Base-by-base conservation (phyloP, 345 rosid genomes). In the Sonneratia alba region DNA sequence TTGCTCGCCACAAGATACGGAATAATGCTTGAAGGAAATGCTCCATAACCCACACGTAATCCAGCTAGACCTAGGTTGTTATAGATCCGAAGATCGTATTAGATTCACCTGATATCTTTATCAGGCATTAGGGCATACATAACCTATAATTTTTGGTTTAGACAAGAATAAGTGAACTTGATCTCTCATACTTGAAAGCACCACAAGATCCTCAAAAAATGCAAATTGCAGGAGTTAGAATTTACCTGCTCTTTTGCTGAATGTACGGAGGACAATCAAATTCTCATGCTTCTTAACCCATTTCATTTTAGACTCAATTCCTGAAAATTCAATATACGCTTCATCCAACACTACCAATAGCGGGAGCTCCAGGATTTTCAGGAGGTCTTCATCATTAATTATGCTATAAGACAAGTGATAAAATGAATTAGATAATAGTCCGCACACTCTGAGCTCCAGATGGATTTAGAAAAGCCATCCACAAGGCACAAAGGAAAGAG, bases 181-280 rank as follows among this genome's bases (percentile, higher is more conserved):
- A 1, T 62, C n/a, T 8, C 7, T 9, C 34, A 7, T 3, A 57
- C 27, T n/a, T 6, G 3, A 12, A 13, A 32, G 27, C 18, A 62
- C 24, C 22, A 42, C 38, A 10, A 62, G 1, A 1, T 62, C 38
- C 66, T 7, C 1, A 24, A 69, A 4, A 68, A 42, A 22, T 43
- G 48, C 36, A 69, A 8, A 14, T 51, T 36, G 6, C 6, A 15
- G 63, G 51, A 8, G 43, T 18, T 36, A 19, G 18, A 70, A 36
- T 38, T 68, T 82, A 94, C 98, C 97, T 67, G 98, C 98, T 88
- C 96, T 85, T 79, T 94, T 94, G 89, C 98, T 94, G 79, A 91
- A 94, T 38, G 98, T 94, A 49, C 96, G 87, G n/a, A 91, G 89
- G 73, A 94, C 97, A 70, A 94, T 90, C 64, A 94, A 77, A 76